Evolutionary conservation across 78 protist species (phyloP).

Genomic region (Dictyostelium firmibasis): DNA sequence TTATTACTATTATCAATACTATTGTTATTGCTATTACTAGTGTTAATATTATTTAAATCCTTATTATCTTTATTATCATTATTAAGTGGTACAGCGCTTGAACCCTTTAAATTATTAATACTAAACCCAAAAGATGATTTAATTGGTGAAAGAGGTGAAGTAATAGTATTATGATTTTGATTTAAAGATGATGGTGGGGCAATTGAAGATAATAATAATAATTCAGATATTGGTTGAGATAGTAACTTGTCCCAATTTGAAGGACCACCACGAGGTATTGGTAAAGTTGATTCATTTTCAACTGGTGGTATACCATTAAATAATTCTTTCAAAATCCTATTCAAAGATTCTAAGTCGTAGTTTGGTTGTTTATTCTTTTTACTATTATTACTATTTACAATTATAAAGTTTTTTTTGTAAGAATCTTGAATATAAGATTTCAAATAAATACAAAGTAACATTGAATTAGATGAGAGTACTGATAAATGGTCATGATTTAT

Average conservation of each 20-base stretch:
- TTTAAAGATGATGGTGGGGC: neutral
- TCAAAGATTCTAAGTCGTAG: neutral
- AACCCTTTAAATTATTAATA: neutral
- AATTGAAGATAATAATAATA: neutral
- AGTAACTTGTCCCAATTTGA: constrained; percentile 16
- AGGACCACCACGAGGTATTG: neutral
- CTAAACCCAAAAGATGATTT: constrained; percentile 15
- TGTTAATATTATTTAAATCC: neutral
- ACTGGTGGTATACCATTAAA: neutral
- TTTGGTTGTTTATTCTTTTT: neutral
- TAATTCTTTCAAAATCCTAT: neutral
- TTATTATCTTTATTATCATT: neutral
- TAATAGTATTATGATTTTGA: neutral
- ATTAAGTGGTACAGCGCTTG: neutral
- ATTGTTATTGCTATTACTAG: neutral
- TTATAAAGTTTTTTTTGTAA: constrained; percentile 13
- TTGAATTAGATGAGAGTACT: neutral
- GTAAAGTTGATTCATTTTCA: neutral
- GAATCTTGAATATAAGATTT: constrained; percentile 9
- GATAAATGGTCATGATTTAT: constrained; percentile 8
- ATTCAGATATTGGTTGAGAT: constrained; percentile 9
- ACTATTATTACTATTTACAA: neutral
- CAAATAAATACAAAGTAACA: neutral
- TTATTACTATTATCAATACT: neutral
- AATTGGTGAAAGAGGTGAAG: neutral